Base-by-base conservation (phyloP, 1,284 basidiomycete genomes). In the Cutaneotrichosporon sp. region DNA sequence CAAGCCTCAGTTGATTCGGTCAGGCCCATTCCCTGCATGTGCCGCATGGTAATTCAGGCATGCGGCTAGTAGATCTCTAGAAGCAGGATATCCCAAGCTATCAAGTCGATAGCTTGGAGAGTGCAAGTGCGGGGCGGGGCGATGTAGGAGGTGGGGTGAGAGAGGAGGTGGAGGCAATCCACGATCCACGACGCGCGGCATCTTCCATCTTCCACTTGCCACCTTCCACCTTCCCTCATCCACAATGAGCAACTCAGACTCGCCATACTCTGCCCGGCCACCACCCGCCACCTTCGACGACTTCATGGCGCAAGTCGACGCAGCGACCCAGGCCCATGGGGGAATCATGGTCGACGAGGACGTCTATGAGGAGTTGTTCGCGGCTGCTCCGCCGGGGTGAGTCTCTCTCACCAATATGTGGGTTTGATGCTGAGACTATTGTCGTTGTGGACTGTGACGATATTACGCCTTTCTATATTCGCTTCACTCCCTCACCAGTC, bases 301-400 rank as follows among this genome's bases (percentile, higher is more conserved):
- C 31, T 68, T 68, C 21, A 63, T 68, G 56, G 61, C 60, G 4
- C 61, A 62, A 3, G 38, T 65, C 21, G 53, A 53, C n/a, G 64
- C 51, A 1, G 60, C 57, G 11, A 51, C 57, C 14, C 34, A 49
- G 2, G 46, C 62, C 14, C 52, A 58, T 7, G 64, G 64, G 22
- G 65, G 69, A 0, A 31, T 70, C 18, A 56, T 60, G 26, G 65
- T 70, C 53, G 69, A 70, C 60, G 63, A 59, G 55, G 63, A 66
- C 3, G 56, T 70, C 36, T 68, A 63, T 58, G 69, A 70, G 55
- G 67, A 70, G 40, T n/a, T 70, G 4, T 68, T 70, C 56, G 69
- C 50, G 2, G 16, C 40, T n/a, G 58, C 46, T 18, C 38, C 56
- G 21, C 36, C 36, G 1, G 47, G 60, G 69, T 70, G 49, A 63